Evolutionary conservation across 176 grass and related monocot species (phyloP), one percentile per base, ranked within the genome.

Genomic region (Ensete ventricosum): DNA sequence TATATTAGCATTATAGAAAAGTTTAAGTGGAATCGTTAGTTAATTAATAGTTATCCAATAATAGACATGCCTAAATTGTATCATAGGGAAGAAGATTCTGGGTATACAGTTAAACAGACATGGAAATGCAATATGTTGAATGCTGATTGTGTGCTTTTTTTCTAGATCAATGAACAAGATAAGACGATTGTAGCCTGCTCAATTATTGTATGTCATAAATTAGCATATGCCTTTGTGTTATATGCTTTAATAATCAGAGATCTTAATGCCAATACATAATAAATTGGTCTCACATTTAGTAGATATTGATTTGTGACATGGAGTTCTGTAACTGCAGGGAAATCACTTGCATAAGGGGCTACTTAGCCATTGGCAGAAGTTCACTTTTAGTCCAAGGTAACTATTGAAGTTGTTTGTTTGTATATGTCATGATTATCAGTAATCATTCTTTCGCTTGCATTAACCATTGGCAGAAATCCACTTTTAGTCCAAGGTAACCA

Each of bases 351-450:
- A 99, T 29, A 99, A 89, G 81, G 95, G 90, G 5, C 81, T 99
- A 59, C 84, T 93, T 84, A 99, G 84, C 80, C 88, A 99, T 82
- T 99, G 95, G 95, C 88, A 91, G 77, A 94, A 91, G 84, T 99
- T 89, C 78, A 86, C 95, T 64, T 99, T 99, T 81, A 99, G 86
- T 82, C 88, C 95, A 77, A 99, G 95, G 95, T 99, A 89, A 21
- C 1, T 8, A 11, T 59, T 70, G 1, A 58, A 11, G 16, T 70
- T 58, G 54, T 55, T 49, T 43, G 34, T 23, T 54, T 11, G 34
- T 21, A 20, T 53, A 26, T 16, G 10, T 5, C 4, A 21, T 1
- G 53, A 24, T 49, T 66, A 26, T 74, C 14, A 34, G 73, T 55
- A 43, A 1, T 50, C 6, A 52, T 52, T 17, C 14, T 51, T 23